phyloP scores from a whole-genome alignment of 208 protist species.

The Wallacemonas rigidus region DNA sequence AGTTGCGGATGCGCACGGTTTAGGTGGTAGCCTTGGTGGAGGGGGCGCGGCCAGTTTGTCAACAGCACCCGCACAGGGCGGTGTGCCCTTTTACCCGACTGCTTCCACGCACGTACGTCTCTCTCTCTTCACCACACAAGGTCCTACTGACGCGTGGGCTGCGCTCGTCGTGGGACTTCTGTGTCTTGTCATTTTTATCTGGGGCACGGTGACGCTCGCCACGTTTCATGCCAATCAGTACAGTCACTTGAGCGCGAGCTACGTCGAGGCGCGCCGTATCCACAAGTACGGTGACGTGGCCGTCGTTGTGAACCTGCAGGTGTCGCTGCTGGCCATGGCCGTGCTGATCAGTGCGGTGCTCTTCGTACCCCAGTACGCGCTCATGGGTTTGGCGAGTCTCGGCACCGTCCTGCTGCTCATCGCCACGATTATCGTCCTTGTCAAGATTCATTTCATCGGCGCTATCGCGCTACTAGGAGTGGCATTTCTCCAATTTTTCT shows the following conservation, averaged over 20 bases:
- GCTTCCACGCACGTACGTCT: constrained; percentile 4
- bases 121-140: background rate
- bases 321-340: background rate
- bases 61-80: background rate
- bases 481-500: constrained; percentile 27
- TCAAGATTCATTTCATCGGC: background rate
- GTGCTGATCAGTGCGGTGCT: constrained; percentile 14
- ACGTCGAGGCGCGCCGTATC: background rate
- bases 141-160: constrained; percentile 8
- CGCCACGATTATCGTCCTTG: too few species aligned
- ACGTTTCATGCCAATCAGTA: constrained; percentile 2
- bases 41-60: background rate
- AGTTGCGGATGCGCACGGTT: too few species aligned
- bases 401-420: constrained; percentile 19
- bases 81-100: background rate
- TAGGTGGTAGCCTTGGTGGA: background rate
- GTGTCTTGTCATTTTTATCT: constrained; percentile 26
- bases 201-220: constrained; percentile 27
- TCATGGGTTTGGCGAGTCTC: constrained; percentile 35
- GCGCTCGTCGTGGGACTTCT: constrained; percentile 3
- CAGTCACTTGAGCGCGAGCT: background rate
- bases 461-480: constrained; percentile 26
- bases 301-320: background rate
- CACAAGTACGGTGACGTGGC: background rate
- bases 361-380: constrained; percentile 19